Percentiles rank a stretch among this genome's conserved stretches.
Conservation (phyloP, 768 basidiomycete species). For the Coprinopsis sp. region DNA sequence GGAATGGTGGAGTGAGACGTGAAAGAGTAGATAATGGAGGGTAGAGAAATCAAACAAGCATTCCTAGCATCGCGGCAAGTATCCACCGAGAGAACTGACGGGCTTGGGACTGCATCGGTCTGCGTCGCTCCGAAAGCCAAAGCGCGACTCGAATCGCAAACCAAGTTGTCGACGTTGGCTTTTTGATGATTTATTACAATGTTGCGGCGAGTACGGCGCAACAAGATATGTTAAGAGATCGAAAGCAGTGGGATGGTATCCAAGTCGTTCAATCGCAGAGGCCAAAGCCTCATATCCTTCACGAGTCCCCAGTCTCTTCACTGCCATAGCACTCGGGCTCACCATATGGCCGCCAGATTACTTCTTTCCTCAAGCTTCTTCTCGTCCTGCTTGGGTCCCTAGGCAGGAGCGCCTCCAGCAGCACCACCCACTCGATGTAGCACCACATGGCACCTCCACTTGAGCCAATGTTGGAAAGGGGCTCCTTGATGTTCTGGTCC, state of each 20-base stretch:
- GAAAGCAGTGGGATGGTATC: neutral
- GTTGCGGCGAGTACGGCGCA: too few relatives aligned
- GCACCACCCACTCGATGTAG: constrained; percentile 60
- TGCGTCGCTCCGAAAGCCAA: too few relatives aligned
- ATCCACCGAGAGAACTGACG: too few relatives aligned
- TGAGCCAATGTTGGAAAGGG: constrained; percentile 91
- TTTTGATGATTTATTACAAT: too few relatives aligned
- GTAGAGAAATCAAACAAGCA: too few relatives aligned
- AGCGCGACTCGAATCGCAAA: too few relatives aligned
- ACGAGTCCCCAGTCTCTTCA: neutral
- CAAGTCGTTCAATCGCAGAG: constrained; percentile 72
- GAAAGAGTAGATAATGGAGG: too few relatives aligned
- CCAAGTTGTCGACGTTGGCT: constrained; percentile 3
- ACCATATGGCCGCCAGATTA: constrained; percentile 87
- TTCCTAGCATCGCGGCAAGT: too few relatives aligned
- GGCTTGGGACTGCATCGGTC: too few relatives aligned
- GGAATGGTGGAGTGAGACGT: too few relatives aligned
- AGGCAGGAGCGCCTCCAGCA: constrained; percentile 57
- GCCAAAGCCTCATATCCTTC: constrained; percentile 74
- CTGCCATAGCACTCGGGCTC: constrained; percentile 7
- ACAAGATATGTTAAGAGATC: too few relatives aligned
- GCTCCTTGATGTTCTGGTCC: constrained; percentile 95
- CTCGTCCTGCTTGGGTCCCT: constrained; percentile 72
- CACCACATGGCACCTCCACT: constrained; percentile 87
- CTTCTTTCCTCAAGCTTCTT: too few relatives aligned